A percentile compares a stretch with the other conserved stretches of the same genome.
phyloP scores from a whole-genome alignment of 2,329 filamentous ascomycete species.

The Diaporthe citriasiana region DNA sequence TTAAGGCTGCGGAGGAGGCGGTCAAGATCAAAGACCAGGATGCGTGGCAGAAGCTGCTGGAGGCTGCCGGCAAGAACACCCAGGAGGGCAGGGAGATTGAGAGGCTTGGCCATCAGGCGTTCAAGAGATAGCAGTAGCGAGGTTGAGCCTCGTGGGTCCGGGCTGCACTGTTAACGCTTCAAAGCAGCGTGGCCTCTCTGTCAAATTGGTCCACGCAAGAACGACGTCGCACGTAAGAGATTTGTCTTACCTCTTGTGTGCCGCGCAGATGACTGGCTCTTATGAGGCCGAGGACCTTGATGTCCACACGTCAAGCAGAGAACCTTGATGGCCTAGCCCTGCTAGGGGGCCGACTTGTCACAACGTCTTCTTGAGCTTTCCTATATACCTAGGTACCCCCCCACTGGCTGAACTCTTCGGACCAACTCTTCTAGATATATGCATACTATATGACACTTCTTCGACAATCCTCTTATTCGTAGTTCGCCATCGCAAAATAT shows the following conservation, averaged over 20 bases:
- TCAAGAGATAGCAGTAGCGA: constrained; percentile 59
- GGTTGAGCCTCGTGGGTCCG: background rate
- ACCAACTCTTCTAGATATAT: background rate
- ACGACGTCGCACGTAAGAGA: background rate
- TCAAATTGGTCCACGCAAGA: background rate
- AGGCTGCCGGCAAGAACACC: constrained; percentile 79
- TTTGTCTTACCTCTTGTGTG: background rate
- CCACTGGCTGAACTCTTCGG: background rate
- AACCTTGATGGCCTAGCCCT: constrained; percentile 24
- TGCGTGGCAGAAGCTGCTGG: constrained; percentile 79
- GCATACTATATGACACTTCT: background rate
- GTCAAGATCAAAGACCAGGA: constrained; percentile 83
- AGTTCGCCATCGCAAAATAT: background rate
- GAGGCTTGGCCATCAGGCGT: constrained; percentile 74
- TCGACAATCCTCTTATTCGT: background rate
- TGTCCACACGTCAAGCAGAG: background rate
- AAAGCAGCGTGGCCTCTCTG: background rate
- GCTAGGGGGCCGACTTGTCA: background rate
- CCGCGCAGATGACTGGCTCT: background rate
- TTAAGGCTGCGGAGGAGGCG: constrained; percentile 93
- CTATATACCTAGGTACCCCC: too few relatives aligned
- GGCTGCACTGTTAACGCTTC: background rate
- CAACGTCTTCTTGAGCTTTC: background rate
- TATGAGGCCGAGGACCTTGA: constrained; percentile 20
- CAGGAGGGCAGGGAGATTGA: constrained; percentile 84